These are phyloP conservation scores for Hypomontagnella monticulosa DNA, from an alignment of 495 filamentous ascomycete species.

Conservation along the genomic window DNA sequence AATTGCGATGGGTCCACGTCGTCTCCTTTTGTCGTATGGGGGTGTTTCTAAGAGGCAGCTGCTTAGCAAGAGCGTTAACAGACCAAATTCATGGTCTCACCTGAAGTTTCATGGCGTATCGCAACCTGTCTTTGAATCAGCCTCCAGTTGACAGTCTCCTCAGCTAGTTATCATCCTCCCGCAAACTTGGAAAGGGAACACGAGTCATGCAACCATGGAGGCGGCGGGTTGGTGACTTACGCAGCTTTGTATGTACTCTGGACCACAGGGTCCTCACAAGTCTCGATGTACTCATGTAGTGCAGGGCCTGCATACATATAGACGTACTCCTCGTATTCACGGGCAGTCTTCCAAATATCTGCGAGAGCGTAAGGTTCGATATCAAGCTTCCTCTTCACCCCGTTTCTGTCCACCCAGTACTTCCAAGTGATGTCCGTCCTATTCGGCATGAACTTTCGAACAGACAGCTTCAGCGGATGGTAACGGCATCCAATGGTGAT, in stretches of 20 bases:
- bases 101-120: not conserved
- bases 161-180: not conserved
- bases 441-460: slow-evolving; percentile 48
- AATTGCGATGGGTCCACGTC: slow-evolving; percentile 32
- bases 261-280: slow-evolving; percentile 27
- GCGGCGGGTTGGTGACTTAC: slow-evolving; percentile 15
- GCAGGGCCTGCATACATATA: slow-evolving; percentile 34
- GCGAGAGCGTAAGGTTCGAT: slow-evolving; percentile 50
- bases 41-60: slow-evolving; percentile 11
- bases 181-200: not conserved
- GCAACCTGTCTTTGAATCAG: slow-evolving; percentile 15
- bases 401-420: slow-evolving; percentile 41
- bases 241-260: slow-evolving; percentile 33
- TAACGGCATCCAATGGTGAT: slow-evolving; percentile 47
- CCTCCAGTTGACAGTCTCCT: not conserved
- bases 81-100: slow-evolving; percentile 13
- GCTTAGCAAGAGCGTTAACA: slow-evolving; percentile 11
- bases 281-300: slow-evolving; percentile 25
- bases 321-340: slow-evolving; percentile 48
- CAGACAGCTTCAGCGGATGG: slow-evolving; percentile 44
- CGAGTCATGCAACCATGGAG: not conserved
- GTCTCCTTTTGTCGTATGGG: slow-evolving; percentile 32
- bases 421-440: slow-evolving; percentile 45
- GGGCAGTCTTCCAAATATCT: slow-evolving; percentile 45
- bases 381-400: slow-evolving; percentile 25